Percentiles rank a stretch among this genome's conserved stretches.
Conservation (phyloP, 106 monocot genomes). For the Dendrobium catenatum region DNA sequence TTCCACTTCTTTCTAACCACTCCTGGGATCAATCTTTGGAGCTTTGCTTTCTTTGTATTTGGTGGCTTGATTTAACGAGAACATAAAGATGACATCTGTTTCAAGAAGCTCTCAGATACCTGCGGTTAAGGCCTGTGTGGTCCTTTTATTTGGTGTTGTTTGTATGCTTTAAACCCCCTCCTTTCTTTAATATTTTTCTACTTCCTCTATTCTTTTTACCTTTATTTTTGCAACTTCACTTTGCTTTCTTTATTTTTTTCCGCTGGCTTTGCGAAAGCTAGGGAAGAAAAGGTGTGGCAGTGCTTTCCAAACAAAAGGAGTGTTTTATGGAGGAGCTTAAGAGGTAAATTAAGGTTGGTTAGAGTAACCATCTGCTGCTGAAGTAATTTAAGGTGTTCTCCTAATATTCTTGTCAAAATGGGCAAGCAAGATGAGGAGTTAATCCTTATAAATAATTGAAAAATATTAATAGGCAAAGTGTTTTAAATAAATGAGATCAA, state of each 20-base stretch:
- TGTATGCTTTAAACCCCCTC: neutral
- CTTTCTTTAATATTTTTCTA: slow-evolving; percentile 9
- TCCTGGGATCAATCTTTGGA: slow-evolving; percentile 2
- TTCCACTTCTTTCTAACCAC: neutral
- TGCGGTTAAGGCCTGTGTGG: neutral
- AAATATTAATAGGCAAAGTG: neutral
- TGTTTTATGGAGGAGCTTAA: slow-evolving; percentile 6
- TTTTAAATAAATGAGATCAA: neutral
- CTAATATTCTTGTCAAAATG: neutral
- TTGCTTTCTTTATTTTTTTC: slow-evolving; percentile 22
- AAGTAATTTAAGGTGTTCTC: neutral
- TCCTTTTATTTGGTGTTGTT: slow-evolving; percentile 7
- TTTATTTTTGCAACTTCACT: slow-evolving; percentile 10
- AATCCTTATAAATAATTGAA: neutral
- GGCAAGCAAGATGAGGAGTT: neutral
- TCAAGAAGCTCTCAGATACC: slow-evolving; percentile 6
- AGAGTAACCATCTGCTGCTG: neutral
- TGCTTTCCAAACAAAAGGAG: slow-evolving; percentile 35
- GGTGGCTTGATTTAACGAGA: slow-evolving; percentile 13
- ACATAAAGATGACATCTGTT: neutral
- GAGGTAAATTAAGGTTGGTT: neutral
- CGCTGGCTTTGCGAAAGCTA: slow-evolving; percentile 39
- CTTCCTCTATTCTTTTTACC: slow-evolving; percentile 13
- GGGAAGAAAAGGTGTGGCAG: slow-evolving; percentile 35
- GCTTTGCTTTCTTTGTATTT: slow-evolving; percentile 14